Evolutionary conservation across 2,329 filamentous ascomycete genomes (phyloP), one percentile per base, ranked within the genome.

Genomic region (Sclerotinia spermophila): DNA sequence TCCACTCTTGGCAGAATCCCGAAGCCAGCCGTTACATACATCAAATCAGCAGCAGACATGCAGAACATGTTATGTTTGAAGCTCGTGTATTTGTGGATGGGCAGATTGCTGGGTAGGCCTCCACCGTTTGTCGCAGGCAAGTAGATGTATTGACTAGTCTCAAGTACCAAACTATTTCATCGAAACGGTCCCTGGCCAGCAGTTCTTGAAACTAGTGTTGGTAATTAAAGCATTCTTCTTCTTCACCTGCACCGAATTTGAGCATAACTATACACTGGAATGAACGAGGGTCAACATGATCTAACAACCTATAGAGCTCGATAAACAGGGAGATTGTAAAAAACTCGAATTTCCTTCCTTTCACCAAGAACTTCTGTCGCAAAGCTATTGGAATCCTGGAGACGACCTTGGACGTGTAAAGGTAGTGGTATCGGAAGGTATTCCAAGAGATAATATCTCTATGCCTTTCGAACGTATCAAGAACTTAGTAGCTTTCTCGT

Each of bases 401-500:
- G 92, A 95, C 71, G 84, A 90, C 42, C 80, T 90, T 30, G 92
- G 93, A 10, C 87, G 92, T 11, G 90, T 97, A 81, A 93, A 91
- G 78, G 80, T 96, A 38, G 80, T 94, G 68, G 86, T 97, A 71
- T 89, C 91, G 62, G 92, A 95, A 78, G 90, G 92, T 0, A 89
- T 93, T 71, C 83, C 85, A 15, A 83, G 88, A 51, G 83, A 86
- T 82, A 73, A 76, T 2, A 70, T 81, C 1, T 81, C 82, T 2
- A 80, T 82, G 56, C 86, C 87, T 0, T 87, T 92, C 74, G 89
- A 92, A 75, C 83, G 88, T 55, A 82, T 92, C 73, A 91, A 90
- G 77, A 92, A 94, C 76, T 81, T 93, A 59, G 86, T 94, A 35
- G 86, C 87, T 21, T 96, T 97, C 80, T 90, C 93, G 1, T 97